These are phyloP conservation scores for Gryganskiella cystojenkinii DNA, from an alignment of 192 early-diverging fungal genomes.

Conservation along the genomic window DNA sequence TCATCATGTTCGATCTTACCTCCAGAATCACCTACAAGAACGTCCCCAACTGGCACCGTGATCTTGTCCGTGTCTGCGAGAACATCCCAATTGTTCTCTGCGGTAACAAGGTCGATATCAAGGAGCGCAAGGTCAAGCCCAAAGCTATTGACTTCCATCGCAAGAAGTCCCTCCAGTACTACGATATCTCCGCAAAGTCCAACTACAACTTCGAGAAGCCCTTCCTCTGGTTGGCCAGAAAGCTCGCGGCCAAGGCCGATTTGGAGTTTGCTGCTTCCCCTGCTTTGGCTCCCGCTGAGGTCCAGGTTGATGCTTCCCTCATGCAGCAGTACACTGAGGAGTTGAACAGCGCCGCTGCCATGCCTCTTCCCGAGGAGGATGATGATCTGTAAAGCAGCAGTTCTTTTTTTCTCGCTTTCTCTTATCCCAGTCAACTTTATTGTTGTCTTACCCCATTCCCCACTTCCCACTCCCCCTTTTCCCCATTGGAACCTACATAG, in stretches of 20 bases:
- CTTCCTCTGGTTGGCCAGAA: conserved; percentile 99
- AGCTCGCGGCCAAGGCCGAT: conserved; percentile 94
- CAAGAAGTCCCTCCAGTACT: conserved; percentile 99
- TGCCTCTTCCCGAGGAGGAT: conserved; percentile 85
- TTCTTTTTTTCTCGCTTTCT: background rate
- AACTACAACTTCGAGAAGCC: conserved; percentile 99
- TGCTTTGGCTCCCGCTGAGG: conserved; percentile 96
- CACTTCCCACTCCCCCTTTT: background rate
- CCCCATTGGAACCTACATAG: background rate
- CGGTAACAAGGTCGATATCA: conserved; percentile 99
- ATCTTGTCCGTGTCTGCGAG: conserved; percentile 99
- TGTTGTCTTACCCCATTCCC: background rate
- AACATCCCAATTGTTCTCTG: conserved; percentile 99
- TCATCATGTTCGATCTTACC: conserved; percentile 99
- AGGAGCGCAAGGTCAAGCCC: conserved; percentile 99
- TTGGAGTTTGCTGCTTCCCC: conserved; percentile 98
- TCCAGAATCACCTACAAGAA: conserved; percentile 99
- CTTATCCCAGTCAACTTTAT: background rate
- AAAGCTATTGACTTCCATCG: conserved; percentile 99
- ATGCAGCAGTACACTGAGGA: conserved; percentile 86
- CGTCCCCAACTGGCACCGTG: conserved; percentile 99
- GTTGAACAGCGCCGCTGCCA: conserved; percentile 78
- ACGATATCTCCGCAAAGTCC: conserved; percentile 99
- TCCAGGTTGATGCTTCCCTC: conserved; percentile 80
- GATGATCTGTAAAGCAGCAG: conserved; percentile 50